Conservation (phyloP, 768 basidiomycete species). For the Lyophyllum decastes region DNA sequence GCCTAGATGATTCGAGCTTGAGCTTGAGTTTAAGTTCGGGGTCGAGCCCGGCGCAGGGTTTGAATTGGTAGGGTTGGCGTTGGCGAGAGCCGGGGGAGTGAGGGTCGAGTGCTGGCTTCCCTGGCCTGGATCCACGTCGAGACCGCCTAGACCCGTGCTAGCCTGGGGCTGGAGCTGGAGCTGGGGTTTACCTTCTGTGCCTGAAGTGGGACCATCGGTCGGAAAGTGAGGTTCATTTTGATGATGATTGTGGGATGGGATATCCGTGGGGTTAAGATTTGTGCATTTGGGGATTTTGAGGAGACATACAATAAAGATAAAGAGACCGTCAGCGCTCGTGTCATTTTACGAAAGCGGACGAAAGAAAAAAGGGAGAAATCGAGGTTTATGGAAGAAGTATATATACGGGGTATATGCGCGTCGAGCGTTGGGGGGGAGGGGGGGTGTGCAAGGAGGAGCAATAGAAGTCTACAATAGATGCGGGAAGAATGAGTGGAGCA, state of each 20-base stretch:
- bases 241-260: background rate
- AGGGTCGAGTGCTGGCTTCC: background rate
- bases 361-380: constrained; percentile 1
- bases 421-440: background rate
- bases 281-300: background rate
- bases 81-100: background rate
- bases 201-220: background rate
- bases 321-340: constrained; percentile 4
- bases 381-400: background rate
- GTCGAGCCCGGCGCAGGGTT: background rate
- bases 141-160: background rate
- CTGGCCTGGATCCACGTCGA: background rate
- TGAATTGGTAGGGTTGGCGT: background rate
- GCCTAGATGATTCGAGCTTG: no score
- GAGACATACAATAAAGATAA: background rate
- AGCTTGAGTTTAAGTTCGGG: background rate
- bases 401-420: background rate
- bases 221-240: background rate
- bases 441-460: background rate
- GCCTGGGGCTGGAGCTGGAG: no score
- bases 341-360: background rate
- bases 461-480: background rate
- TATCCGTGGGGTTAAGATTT: background rate
- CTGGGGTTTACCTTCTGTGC: constrained; percentile 27
- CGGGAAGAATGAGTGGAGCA: background rate